Evolutionary conservation across 1,284 basidiomycete genomes (phyloP).

Genomic region (Wallemia mellicola): DNA sequence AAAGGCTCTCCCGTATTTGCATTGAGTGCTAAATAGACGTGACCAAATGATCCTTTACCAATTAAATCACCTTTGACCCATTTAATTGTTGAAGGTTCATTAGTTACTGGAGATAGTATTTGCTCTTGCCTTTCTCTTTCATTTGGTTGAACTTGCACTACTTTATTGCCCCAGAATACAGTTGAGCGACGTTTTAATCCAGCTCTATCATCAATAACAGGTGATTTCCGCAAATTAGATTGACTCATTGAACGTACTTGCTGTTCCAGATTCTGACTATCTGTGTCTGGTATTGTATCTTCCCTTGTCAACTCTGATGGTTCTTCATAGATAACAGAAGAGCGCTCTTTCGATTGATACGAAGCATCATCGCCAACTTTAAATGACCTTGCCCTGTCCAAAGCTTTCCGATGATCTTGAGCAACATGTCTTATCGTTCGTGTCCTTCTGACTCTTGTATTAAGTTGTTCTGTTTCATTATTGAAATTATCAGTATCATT

Average conservation of each 20-base stretch:
- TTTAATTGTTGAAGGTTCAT: slow-evolving; percentile 40
- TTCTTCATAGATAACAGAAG: slow-evolving; percentile 10
- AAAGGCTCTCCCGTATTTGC: slow-evolving; percentile 98
- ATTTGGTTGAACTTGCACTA: slow-evolving; percentile 69
- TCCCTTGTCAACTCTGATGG: slow-evolving; percentile 10
- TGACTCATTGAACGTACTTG: too few species aligned
- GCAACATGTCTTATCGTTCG: slow-evolving; percentile 83
- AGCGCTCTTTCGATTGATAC: neutral
- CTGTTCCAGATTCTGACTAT: slow-evolving; percentile 14
- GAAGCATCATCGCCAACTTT: neutral
- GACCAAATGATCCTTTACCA: slow-evolving; percentile 83
- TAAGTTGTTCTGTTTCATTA: too few species aligned
- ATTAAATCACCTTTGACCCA: slow-evolving; percentile 97
- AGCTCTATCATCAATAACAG: slow-evolving; percentile 18
- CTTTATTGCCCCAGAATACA: slow-evolving; percentile 75
- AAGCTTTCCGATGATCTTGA: slow-evolving; percentile 16
- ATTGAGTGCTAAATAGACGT: slow-evolving; percentile 85
- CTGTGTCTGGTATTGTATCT: slow-evolving; percentile 21
- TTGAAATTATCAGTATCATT: too few species aligned
- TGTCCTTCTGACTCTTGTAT: slow-evolving; percentile 23
- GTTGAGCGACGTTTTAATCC: slow-evolving; percentile 47
- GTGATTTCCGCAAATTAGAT: too few species aligned
- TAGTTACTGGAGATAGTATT: slow-evolving; percentile 14
- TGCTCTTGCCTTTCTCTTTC: slow-evolving; percentile 19
- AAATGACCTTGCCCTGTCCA: slow-evolving; percentile 1